These are phyloP conservation scores for Neonectria ditissima DNA, from an alignment of 2,329 filamentous ascomycete genomes.

Conservation along the genomic window DNA sequence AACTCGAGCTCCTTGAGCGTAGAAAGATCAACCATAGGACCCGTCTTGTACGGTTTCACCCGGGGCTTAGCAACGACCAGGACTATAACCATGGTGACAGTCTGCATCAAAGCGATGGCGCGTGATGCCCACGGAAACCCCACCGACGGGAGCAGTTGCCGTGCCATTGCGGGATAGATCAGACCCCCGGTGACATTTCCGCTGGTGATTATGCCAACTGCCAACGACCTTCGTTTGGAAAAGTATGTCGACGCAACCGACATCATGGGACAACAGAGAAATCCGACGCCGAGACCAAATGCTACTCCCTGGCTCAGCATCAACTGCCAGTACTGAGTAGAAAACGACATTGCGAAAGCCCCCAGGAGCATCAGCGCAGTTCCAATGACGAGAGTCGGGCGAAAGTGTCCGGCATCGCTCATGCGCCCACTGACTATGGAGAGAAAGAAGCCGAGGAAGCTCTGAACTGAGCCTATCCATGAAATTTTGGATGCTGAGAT, in stretches of 20 bases:
- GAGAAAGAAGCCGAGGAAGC: background rate
- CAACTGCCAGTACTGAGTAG: constrained; percentile 57
- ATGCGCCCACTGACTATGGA: background rate
- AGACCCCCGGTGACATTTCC: constrained; percentile 66
- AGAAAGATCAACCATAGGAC: background rate
- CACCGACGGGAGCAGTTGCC: background rate
- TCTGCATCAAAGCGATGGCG: background rate
- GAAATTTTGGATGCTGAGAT: background rate
- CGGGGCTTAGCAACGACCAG: background rate
- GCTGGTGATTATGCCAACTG: constrained; percentile 66
- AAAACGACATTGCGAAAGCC: no score
- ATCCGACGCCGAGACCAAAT: constrained; percentile 61
- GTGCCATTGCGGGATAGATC: constrained; percentile 57
- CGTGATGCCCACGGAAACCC: constrained; percentile 1
- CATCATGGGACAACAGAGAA: constrained; percentile 65
- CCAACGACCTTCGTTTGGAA: constrained; percentile 61
- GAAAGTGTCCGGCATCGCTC: background rate
- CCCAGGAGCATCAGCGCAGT: no score
- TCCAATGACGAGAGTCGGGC: no score
- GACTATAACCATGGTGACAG: no score
- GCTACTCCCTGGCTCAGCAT: constrained; percentile 61
- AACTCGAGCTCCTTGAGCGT: background rate
- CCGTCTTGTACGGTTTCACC: background rate
- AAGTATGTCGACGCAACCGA: constrained; percentile 71
- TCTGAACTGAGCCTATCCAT: constrained; percentile 2